A percentile compares a stretch with the other conserved stretches of the same genome.
phyloP scores from a whole-genome alignment of 192 early-diverging fungal genomes.

The Fimicolochytrium jonesii region DNA sequence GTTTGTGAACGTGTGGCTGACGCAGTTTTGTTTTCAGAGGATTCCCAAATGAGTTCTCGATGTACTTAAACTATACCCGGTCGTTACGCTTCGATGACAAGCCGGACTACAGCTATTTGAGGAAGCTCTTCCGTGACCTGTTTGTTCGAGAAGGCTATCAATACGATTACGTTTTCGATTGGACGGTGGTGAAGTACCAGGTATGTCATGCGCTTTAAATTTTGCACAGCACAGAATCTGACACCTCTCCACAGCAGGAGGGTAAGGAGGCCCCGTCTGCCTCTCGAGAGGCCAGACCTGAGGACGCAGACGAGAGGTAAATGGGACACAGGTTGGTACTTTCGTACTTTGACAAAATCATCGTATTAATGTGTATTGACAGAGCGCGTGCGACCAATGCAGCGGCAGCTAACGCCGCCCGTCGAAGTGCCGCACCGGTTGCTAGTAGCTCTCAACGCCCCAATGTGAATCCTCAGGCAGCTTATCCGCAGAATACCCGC shows the following conservation, averaged over 20 bases:
- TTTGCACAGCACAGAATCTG: no score
- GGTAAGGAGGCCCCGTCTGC: constrained; percentile 11
- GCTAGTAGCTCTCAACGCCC: not conserved
- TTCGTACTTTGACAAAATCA: no score
- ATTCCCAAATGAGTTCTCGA: constrained; percentile 59
- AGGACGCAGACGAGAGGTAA: constrained; percentile 12
- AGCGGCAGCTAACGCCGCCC: no score
- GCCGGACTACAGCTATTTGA: constrained; percentile 60
- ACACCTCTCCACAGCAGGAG: constrained; percentile 21
- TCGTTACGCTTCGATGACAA: constrained; percentile 63
- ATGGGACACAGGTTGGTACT: no score
- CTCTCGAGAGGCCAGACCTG: not conserved
- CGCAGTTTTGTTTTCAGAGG: constrained; percentile 40
- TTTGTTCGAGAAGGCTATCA: constrained; percentile 59
- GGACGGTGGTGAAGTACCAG: constrained; percentile 56
- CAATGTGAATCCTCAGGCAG: not conserved
- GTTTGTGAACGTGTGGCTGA: not conserved
- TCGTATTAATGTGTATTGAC: no score
- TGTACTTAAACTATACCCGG: constrained; percentile 61
- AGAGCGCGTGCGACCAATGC: no score
- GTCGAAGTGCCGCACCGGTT: no score
- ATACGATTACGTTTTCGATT: constrained; percentile 66
- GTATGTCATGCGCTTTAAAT: not conserved
- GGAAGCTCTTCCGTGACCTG: constrained; percentile 62
- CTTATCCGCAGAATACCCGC: not conserved